Conservation (phyloP, 2,329 filamentous ascomycete species). For the Sphaerostilbella broomeana region DNA sequence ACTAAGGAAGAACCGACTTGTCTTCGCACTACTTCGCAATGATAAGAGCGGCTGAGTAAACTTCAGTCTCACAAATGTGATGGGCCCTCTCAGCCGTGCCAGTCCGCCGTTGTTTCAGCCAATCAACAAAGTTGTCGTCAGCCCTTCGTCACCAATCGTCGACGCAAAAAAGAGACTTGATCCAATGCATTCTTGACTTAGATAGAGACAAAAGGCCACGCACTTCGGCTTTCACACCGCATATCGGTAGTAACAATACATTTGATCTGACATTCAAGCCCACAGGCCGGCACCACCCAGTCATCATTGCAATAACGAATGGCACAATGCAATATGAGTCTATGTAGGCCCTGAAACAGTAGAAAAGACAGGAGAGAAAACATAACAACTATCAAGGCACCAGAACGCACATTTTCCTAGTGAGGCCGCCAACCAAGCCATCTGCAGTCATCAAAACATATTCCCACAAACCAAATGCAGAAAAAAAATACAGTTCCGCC, state of each 20-base stretch:
- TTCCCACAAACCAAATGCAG: too few species aligned
- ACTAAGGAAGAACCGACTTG: too few species aligned
- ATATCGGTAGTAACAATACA: not conserved
- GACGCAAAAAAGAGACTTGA: not conserved
- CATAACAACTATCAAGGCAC: too few species aligned
- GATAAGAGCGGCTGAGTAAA: too few species aligned
- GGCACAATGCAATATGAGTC: constrained; percentile 1
- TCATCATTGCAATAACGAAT: too few species aligned
- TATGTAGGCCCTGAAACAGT: constrained; percentile 5
- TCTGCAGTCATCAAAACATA: not conserved
- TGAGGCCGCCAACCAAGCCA: not conserved
- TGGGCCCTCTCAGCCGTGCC: too few species aligned
- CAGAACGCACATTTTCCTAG: constrained; percentile 1
- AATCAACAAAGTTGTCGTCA: constrained; percentile 7
- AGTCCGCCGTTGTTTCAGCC: constrained; percentile 7
- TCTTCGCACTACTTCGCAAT: too few species aligned
- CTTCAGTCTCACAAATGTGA: too few species aligned
- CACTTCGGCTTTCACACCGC: constrained; percentile 6
- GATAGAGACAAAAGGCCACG: constrained; percentile 1
- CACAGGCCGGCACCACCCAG: constrained; percentile 4
- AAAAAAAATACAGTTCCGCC: too few species aligned
- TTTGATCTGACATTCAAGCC: not conserved
- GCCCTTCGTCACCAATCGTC: constrained; percentile 4
- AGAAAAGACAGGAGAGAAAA: not conserved
- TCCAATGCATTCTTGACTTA: constrained; percentile 6